Conservation (phyloP, 768 basidiomycete genomes). For the Albatrellus ellisii region DNA sequence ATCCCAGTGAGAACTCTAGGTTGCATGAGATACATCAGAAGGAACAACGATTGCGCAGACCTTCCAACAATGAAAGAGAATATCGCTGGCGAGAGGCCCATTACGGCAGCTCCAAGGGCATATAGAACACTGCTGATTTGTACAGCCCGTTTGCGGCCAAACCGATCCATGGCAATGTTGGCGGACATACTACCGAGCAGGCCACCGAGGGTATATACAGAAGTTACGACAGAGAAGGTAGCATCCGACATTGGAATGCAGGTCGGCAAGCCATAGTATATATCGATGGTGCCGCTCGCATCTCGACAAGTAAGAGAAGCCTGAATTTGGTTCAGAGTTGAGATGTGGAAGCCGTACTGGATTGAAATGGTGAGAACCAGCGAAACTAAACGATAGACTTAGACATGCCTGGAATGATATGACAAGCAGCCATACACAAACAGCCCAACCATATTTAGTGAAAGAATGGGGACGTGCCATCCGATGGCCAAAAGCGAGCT, state of each 20-base stretch:
- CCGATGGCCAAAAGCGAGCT: no score
- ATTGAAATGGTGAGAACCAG: not conserved
- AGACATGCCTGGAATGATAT: constrained; percentile 38
- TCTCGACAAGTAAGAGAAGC: constrained; percentile 59
- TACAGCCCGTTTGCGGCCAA: constrained; percentile 59
- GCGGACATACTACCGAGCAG: constrained; percentile 63
- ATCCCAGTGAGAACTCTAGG: constrained; percentile 52
- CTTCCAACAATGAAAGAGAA: constrained; percentile 49
- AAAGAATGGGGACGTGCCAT: constrained; percentile 30
- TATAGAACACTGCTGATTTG: constrained; percentile 43
- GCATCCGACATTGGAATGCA: constrained; percentile 74
- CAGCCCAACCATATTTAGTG: constrained; percentile 48
- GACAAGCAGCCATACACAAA: constrained; percentile 56
- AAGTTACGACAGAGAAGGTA: constrained; percentile 72
- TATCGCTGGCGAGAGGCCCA: constrained; percentile 48
- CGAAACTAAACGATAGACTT: not conserved
- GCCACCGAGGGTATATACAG: constrained; percentile 82
- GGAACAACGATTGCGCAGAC: constrained; percentile 22
- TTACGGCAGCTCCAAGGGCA: constrained; percentile 47
- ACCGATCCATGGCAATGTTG: constrained; percentile 53
- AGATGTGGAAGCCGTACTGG: constrained; percentile 88
- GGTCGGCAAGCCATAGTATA: constrained; percentile 35
- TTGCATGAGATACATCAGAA: not conserved
- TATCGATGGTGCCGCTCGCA: constrained; percentile 7
- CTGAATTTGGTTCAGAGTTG: constrained; percentile 83